Evolutionary conservation across 257 asterid genomes (phyloP), one percentile per base, ranked within the genome.

Genomic region (Capsicum chinense): DNA sequence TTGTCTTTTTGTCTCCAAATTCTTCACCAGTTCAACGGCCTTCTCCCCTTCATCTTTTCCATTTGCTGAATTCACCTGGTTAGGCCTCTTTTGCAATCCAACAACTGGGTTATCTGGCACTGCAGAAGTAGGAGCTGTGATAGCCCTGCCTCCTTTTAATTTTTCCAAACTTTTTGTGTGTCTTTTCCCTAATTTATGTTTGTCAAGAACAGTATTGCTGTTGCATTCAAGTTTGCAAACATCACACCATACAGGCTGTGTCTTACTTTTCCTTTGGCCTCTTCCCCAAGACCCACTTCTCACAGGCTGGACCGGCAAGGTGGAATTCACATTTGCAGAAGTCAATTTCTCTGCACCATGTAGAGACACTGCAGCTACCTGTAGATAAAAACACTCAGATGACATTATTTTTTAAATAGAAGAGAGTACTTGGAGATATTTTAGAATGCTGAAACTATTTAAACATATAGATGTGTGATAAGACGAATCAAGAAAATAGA

Each of bases 201-300:
- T 86, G 66, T 92, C 93, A 16, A 94, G 93, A 83, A 92, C 92
- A 70, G 44, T 89, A 84, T 82, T 88, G 90, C 91, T 90, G 85
- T 89, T 92, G 64, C 95, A 94, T 81, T 86, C 90, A 56, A 94
- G 64, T 85, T 85, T 89, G 90, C 98, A 94, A 68, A 89, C 86
- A 69, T 90, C 94, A 83, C 98, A 92, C 95, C 98, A 90, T 19
- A 86, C 90, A 71, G 95, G 88, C 71, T 92, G 95, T 58, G 84
- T 54, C 90, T 90, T 92, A 5, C 85, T 87, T 89, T 89, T 92
- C 89, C 85, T 92, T 33, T 83, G 86, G 39, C 44, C 87, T 58
- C 84, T 89, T 83, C 79, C 85, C 89, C 83, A 81, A 59, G 56
- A 15, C 7, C 56, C 59, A 79, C 47, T 84, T 80, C 21, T 83